Conservation (phyloP, 2,329 filamentous ascomycete genomes). For the Colletotrichum lentis region DNA sequence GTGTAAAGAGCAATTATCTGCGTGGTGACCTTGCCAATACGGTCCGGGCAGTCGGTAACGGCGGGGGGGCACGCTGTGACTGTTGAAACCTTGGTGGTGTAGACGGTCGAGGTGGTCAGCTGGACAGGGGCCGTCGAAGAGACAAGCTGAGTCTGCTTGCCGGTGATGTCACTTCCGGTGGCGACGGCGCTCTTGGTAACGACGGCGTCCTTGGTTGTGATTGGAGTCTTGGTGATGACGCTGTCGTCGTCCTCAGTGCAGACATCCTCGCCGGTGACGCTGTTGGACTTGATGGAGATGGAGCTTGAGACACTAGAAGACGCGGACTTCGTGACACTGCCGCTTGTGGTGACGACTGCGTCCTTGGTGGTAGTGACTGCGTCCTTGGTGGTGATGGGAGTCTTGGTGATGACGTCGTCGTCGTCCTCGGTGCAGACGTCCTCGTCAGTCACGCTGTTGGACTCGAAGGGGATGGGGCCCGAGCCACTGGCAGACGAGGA, state of each 20-base stretch:
- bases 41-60: slow-evolving; percentile 50
- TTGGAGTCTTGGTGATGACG: neutral
- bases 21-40: slow-evolving; percentile 49
- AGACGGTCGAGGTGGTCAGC: slow-evolving; percentile 51
- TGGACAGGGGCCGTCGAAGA: slow-evolving; percentile 29
- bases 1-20: slow-evolving; percentile 48
- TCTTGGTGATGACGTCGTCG: slow-evolving; percentile 8
- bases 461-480: neutral
- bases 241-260: slow-evolving; percentile 33
- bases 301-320: neutral
- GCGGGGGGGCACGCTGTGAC: slow-evolving; percentile 63
- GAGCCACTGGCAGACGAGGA: neutral
- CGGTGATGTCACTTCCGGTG: slow-evolving; percentile 1
- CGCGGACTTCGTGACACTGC: neutral
- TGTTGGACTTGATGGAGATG: slow-evolving; percentile 6
- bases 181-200: slow-evolving; percentile 33
- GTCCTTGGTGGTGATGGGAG: slow-evolving; percentile 4
- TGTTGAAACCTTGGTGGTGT: slow-evolving; percentile 57
- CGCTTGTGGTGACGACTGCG: slow-evolving; percentile 1
- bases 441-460: slow-evolving; percentile 3
- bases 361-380: neutral
- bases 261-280: slow-evolving; percentile 17
- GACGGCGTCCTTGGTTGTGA: slow-evolving; percentile 17
- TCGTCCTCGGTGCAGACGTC: slow-evolving; percentile 32
- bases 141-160: neutral